Conservation (phyloP, 2,329 filamentous ascomycete species). For the Cryphonectria japonica region DNA sequence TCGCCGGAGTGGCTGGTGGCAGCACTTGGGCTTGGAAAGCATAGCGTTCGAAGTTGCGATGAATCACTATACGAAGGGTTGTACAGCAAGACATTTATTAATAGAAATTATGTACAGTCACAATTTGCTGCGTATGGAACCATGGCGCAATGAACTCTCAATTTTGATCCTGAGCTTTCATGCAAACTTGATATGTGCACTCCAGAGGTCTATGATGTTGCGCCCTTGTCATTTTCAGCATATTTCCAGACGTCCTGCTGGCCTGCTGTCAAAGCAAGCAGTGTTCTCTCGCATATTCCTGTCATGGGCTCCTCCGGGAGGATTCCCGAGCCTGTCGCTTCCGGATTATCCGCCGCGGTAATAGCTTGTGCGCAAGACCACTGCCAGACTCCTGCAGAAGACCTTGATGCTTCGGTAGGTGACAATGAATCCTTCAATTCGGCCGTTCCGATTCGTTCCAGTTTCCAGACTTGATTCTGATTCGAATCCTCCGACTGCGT, state of each 20-base stretch:
- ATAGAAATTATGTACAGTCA: neutral
- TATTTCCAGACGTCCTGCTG: conserved; percentile 37
- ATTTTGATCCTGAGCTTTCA: neutral
- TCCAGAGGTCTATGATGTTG: neutral
- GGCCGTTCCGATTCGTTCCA: conserved; percentile 29
- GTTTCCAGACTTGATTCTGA: conserved; percentile 33
- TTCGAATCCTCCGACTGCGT: conserved; percentile 13
- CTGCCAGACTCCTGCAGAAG: neutral
- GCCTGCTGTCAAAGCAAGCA: conserved; percentile 33
- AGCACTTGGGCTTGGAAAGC: neutral
- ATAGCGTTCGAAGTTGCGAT: neutral
- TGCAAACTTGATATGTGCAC: too few relatives aligned
- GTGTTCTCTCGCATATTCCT: conserved; percentile 39
- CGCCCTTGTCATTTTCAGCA: neutral
- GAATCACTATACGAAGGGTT: neutral
- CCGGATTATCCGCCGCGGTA: neutral
- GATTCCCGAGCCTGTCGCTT: conserved; percentile 1
- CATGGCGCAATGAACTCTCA: neutral
- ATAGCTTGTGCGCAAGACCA: neutral
- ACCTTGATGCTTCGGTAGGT: neutral
- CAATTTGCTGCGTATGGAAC: neutral
- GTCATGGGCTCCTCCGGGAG: conserved; percentile 40
- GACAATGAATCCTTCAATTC: conserved; percentile 14
- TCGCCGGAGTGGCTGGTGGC: too few relatives aligned
- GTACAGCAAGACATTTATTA: neutral